Base-by-base conservation (phyloP, 192 early-diverging fungal species). In the Coemansia sp. region DNA sequence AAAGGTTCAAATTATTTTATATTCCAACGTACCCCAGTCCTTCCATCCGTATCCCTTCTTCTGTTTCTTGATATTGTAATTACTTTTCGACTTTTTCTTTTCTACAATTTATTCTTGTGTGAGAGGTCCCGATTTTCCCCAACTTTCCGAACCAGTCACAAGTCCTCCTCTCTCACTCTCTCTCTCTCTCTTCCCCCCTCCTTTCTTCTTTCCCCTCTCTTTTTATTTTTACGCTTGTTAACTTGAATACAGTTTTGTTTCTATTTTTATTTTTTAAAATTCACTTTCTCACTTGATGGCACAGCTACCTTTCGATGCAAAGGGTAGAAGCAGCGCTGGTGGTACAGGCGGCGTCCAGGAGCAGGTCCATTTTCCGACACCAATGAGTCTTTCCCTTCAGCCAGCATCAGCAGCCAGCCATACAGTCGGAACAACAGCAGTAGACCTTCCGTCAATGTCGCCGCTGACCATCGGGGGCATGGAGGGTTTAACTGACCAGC, bases 401-500 rank as follows among this genome's bases (percentile, higher is more conserved):
- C 49, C 49, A 25, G 49, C 23, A 22, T 25, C 49, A 25, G 22
- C 48, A 50, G 48, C 49, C 49, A 25, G 49, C 49, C 8, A 15
- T 20, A 52, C 49, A 7, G 10, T 25, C 7, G 49, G 20, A 52
- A 52, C 49, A 52, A 52, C 49, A 5, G 23, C 49, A 52, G 23
- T 52, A 10, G 49, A 52, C 23, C 22, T 52, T 52, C 49, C 49
- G 22, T 52, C 34, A 57, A 66, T 72, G 70, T 62, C 70, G 14
- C 64, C 70, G 36, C 49, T 67, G 40, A 35, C 54, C 13, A 67
- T 73, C 4, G 66, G 65, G 2, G 66, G 65, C 1, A 54, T 74
- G 49, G 71, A 62, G 23, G 66, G 72, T 3, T 36, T 74, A 46
- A 74, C 72, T 0, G 72, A 74, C 57, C 65, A 74, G 52, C 72